These are phyloP conservation scores for Passiflora organensis DNA, from an alignment of 345 rosid genomes.

Conservation along the genomic window DNA sequence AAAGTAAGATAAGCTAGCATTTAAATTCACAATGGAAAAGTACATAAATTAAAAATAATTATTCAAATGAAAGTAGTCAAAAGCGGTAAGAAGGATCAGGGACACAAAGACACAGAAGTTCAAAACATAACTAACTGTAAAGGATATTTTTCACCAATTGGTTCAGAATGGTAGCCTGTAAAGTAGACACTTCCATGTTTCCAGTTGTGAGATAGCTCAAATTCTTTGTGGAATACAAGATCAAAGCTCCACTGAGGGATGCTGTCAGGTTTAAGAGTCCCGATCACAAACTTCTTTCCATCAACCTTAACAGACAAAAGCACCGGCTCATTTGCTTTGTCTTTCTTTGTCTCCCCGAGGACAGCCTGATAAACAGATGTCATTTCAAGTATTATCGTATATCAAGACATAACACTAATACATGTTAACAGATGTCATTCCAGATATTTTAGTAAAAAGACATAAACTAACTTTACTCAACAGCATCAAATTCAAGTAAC, in stretches of 20 bases:
- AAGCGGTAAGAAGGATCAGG: too few species aligned
- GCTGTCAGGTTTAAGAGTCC: constrained; percentile 46
- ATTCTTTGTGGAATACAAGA: constrained; percentile 60
- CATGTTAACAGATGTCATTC: background rate
- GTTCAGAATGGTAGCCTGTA: constrained; percentile 43
- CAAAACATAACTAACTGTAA: background rate
- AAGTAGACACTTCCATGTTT: constrained; percentile 53
- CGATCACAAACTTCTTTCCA: constrained; percentile 44
- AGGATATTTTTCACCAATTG: constrained; percentile 18
- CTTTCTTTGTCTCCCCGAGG: constrained; percentile 53
- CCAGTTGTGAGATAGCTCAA: constrained; percentile 79
- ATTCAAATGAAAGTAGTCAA: too few species aligned
- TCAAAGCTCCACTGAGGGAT: constrained; percentile 57
- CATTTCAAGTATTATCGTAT: too few species aligned
- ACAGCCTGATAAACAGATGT: too few species aligned
- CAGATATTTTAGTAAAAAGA: too few species aligned
- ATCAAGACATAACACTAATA: too few species aligned
- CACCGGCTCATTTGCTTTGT: constrained; percentile 35
- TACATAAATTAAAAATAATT: too few species aligned
- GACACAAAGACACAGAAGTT: background rate
- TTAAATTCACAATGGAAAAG: too few species aligned
- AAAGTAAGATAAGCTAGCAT: too few species aligned
- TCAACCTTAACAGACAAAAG: constrained; percentile 37
- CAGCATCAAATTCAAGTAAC: background rate
- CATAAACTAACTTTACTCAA: too few species aligned